Percentiles rank a stretch among this genome's conserved stretches.
Evolutionary conservation across 768 basidiomycete genomes (phyloP).

Genomic region (Cubamyces sp.): DNA sequence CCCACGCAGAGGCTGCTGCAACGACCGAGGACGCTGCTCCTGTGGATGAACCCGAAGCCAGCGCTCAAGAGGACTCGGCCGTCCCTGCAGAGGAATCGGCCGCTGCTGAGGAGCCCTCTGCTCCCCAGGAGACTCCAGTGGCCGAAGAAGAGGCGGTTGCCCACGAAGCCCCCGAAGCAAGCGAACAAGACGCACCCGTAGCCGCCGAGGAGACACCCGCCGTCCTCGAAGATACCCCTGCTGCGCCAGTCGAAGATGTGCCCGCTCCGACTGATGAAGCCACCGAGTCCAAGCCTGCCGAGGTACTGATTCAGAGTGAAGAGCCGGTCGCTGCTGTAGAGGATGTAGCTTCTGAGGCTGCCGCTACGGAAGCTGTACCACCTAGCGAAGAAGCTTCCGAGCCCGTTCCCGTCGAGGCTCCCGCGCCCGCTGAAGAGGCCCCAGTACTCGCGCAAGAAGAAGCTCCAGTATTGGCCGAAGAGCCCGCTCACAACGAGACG

Average conservation of each 20-base stretch:
- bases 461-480: not conserved
- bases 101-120: not conserved
- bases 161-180: not conserved
- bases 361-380: not conserved
- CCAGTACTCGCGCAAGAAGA: not conserved
- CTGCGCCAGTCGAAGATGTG: not conserved
- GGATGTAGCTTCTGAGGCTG: not conserved
- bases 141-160: not conserved
- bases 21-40: not conserved
- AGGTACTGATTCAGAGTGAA: not conserved
- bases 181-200: not conserved
- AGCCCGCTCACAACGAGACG: not conserved
- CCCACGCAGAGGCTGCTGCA: not conserved
- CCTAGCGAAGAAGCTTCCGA: not conserved
- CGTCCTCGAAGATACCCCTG: not conserved
- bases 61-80: not conserved
- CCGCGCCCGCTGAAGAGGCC: not conserved
- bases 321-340: slow-evolving; percentile 1
- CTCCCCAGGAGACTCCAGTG: not conserved
- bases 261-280: not conserved
- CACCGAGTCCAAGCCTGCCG: not conserved
- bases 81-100: not conserved
- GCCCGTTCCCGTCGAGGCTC: not conserved
- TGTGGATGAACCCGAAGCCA: not conserved
- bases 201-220: not conserved